phyloP scores from a whole-genome alignment of 2,329 filamentous ascomycete species.

The Endoconidiophora laricicola region DNA sequence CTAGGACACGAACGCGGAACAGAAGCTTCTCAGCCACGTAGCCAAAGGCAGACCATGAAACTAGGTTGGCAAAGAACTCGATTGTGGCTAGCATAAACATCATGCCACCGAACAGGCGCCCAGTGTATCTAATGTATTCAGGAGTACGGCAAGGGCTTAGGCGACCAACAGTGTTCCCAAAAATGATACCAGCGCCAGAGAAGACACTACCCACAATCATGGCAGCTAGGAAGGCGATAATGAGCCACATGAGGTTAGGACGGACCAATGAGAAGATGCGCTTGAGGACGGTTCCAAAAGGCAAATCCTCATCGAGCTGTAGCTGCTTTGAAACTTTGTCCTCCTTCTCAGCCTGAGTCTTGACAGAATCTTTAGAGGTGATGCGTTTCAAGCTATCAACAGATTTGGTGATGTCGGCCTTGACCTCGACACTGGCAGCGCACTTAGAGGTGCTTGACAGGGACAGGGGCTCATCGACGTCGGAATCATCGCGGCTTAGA shows the following conservation, averaged over 20 bases:
- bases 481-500: conserved; percentile 16
- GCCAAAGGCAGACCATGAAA: conserved; percentile 35
- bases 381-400: conserved; percentile 21
- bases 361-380: conserved; percentile 25
- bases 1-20: conserved; percentile 44
- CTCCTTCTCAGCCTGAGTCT: conserved; percentile 19
- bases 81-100: conserved; percentile 36
- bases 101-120: conserved; percentile 37
- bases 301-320: conserved; percentile 25
- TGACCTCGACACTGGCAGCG: conserved; percentile 20
- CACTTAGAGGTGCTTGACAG: conserved; percentile 19
- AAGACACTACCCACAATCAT: conserved; percentile 40
- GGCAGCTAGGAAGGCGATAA: conserved; percentile 26
- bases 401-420: conserved; percentile 19
- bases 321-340: conserved; percentile 19
- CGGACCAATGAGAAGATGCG: conserved; percentile 23
- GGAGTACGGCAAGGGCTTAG: conserved; percentile 31
- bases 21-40: conserved; percentile 43
- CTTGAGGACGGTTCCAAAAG: conserved; percentile 24
- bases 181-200: conserved; percentile 36
- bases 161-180: conserved; percentile 25
- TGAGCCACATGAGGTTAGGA: conserved; percentile 23
- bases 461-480: conserved; percentile 19
- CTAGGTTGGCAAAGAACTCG: conserved; percentile 35
- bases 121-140: conserved; percentile 21